phyloP scores from a whole-genome alignment of 176 grass and related monocot species.

The Saccharum spontaneum region DNA sequence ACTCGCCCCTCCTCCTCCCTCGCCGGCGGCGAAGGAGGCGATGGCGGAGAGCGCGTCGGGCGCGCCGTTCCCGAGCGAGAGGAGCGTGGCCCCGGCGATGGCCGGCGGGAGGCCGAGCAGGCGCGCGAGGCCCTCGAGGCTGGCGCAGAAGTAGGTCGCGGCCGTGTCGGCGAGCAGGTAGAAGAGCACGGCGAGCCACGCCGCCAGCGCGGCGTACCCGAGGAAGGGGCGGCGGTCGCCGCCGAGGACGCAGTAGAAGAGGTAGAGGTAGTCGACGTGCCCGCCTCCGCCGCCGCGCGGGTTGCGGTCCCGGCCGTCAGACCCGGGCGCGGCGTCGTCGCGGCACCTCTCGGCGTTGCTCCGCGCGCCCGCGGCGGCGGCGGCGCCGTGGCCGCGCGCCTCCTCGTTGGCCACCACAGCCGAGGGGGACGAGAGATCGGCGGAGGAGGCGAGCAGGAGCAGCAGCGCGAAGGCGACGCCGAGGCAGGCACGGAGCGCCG shows the following conservation, averaged over 20 bases:
- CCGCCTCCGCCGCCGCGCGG: conserved; percentile 35
- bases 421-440: neutral
- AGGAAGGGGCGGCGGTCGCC: conserved; percentile 20
- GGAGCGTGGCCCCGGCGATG: conserved; percentile 73
- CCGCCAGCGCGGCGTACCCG: conserved; percentile 33
- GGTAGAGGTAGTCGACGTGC: conserved; percentile 54
- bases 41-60: conserved; percentile 68
- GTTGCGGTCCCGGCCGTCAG: neutral
- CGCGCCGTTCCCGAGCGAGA: conserved; percentile 77
- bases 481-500: neutral
- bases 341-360: conserved; percentile 9
- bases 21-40: conserved; percentile 43
- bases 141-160: conserved; percentile 72
- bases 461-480: conserved; percentile 25
- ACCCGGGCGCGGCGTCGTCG: neutral
- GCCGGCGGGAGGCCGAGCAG: conserved; percentile 55
- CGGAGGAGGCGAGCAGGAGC: conserved; percentile 18
- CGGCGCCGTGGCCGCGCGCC: too few relatives aligned
- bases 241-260: conserved; percentile 58
- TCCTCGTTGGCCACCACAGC: too few relatives aligned
- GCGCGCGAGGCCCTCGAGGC: conserved; percentile 57
- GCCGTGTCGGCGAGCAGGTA: conserved; percentile 80
- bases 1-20: neutral
- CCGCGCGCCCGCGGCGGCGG: neutral
- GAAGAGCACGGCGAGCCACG: conserved; percentile 70